Conservation (phyloP, 345 rosid species). For the Eucalyptus pauciflora region DNA sequence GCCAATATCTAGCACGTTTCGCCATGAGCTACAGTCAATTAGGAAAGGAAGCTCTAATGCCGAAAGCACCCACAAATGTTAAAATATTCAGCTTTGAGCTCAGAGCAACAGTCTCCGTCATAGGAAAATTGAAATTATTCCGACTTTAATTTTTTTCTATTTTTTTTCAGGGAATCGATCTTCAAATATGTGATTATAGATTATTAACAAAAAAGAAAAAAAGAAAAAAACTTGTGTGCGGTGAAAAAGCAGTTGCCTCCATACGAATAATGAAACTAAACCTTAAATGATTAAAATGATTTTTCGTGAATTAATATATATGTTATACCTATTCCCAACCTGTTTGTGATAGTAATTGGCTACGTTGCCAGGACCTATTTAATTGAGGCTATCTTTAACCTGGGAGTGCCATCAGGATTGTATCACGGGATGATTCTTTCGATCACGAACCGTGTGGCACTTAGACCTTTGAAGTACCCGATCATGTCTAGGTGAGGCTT, state of each 20-base stretch:
- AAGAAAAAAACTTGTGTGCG: background rate
- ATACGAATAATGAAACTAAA: background rate
- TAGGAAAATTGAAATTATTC: background rate
- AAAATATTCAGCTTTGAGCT: background rate
- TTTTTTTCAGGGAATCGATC: background rate
- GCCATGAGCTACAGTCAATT: background rate
- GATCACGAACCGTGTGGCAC: accelerated
- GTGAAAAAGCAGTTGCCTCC: background rate
- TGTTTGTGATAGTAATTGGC: background rate
- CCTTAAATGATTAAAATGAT: background rate
- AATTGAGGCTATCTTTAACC: background rate
- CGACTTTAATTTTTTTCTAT: background rate
- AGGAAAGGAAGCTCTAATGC: background rate
- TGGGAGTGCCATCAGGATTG: background rate
- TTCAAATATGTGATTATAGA: background rate
- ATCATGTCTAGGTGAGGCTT: too few relatives aligned
- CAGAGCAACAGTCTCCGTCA: background rate
- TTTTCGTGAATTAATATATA: too few relatives aligned
- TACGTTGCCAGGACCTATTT: accelerated
- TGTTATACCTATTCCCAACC: background rate
- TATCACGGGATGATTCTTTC: accelerated
- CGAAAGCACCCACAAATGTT: background rate
- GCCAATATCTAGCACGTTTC: background rate
- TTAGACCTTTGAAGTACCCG: too few relatives aligned
- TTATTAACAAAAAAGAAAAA: background rate